phyloP scores from a whole-genome alignment of 1,284 basidiomycete genomes.

The Hymenochaete sp. region DNA sequence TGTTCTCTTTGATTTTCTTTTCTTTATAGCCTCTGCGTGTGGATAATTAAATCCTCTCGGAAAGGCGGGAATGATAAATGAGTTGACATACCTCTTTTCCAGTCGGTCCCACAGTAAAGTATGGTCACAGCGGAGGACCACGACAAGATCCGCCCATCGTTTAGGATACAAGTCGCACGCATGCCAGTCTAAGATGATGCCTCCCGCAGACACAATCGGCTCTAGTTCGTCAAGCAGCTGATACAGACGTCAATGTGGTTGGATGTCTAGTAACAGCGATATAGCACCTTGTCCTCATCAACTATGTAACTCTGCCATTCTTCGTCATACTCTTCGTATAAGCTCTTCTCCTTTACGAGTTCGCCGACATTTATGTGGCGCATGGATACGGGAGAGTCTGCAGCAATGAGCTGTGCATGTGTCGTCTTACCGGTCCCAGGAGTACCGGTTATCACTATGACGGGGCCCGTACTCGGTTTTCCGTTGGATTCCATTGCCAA shows the following conservation, averaged over 20 bases:
- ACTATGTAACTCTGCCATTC: constrained; percentile 94
- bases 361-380: constrained; percentile 87
- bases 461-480: no score
- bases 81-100: constrained; percentile 70
- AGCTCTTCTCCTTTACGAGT: constrained; percentile 74
- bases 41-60: not conserved
- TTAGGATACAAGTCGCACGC: constrained; percentile 94
- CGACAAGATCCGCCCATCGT: constrained; percentile 94
- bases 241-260: not conserved
- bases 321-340: constrained; percentile 83
- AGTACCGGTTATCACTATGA: constrained; percentile 90
- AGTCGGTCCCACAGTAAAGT: constrained; percentile 84
- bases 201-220: constrained; percentile 55
- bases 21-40: constrained; percentile 69
- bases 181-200: constrained; percentile 95
- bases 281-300: constrained; percentile 84
- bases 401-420: constrained; percentile 71
- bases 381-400: constrained; percentile 58
- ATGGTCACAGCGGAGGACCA: constrained; percentile 90
- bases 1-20: constrained; percentile 97
- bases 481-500: no score
- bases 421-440: constrained; percentile 88
- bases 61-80: constrained; percentile 2
- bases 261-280: not conserved
- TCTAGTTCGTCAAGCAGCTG: constrained; percentile 87